Evolutionary conservation across 768 basidiomycete species (phyloP), one percentile per base, ranked within the genome.

Genomic region (Lactarius pseudohatsudake): DNA sequence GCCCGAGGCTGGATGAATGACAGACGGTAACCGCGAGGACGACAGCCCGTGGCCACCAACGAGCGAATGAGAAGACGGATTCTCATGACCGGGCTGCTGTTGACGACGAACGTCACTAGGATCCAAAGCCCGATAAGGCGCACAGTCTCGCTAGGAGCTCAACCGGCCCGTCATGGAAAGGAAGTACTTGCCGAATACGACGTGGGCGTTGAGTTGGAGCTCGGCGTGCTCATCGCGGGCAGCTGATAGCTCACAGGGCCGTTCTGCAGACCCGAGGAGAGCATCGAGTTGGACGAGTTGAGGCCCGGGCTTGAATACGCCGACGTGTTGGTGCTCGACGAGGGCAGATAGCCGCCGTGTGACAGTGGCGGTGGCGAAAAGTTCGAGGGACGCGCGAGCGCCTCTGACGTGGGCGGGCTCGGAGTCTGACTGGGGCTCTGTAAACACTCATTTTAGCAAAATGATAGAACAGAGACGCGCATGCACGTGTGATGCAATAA

Each of bases 181-280:
- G 74, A 53, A 81, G 82, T 75, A 90, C 91, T 90, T 86, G 85
- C 90, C 88, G 91, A 92, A 81, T 90, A 91, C n/a, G 89, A 88
- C 64, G 71, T 66, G 4, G 73, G 69, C 60, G 65, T 64, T 57
- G 69, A 71, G 30, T 57, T 58, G 6, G 70, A 65, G 64, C 67
- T 68, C 30, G 69, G 63, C 28, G 62, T 59, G 53, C 64, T 61
- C 38, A 64, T 62, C 20, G 69, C 47, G 7, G 63, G 62, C 0
- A 70, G 38, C 16, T 64, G 64, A 59, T 70, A 69, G 53, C 67
- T 65, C 13, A 69, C 45, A 1, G 64, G 70, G n/a, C 61, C 61
- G 47, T 26, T 50, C 41, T 69, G 68, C 55, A 63, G 45, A 7
- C 61, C 61, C 38, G 69, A 67, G 3, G 66, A 62, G 32, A 70